These are phyloP conservation scores for Alternaria dauci DNA, from an alignment of 2,329 filamentous ascomycete genomes.

Conservation along the genomic window DNA sequence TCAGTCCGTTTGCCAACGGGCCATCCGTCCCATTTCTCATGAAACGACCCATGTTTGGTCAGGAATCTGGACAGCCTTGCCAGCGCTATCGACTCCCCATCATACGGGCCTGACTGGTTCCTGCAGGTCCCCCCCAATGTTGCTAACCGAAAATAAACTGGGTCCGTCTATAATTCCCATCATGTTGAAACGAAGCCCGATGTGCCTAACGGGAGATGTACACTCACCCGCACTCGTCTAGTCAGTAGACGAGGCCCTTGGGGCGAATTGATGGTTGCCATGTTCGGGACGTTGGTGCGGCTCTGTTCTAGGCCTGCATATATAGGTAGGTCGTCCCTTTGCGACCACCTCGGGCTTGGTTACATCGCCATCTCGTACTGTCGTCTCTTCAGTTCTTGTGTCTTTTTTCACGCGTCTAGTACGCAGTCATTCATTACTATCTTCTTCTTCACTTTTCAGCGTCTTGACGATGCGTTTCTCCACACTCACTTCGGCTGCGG, in stretches of 20 bases:
- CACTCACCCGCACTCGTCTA: conserved; percentile 19
- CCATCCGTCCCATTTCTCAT: conserved; percentile 39
- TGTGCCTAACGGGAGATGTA: conserved; percentile 23
- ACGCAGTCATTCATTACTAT: conserved; percentile 44
- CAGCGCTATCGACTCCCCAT: conserved; percentile 24
- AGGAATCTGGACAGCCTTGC: conserved; percentile 29
- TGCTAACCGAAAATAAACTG: conserved; percentile 28
- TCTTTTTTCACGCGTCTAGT: conserved; percentile 43
- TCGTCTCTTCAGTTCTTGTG: conserved; percentile 28
- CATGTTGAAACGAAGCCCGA: conserved; percentile 34
- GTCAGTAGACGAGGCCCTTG: conserved; percentile 13
- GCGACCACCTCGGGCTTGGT: conserved; percentile 14
- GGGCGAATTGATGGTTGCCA: conserved; percentile 24
- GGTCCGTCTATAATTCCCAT: conserved; percentile 15
- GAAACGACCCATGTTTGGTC: conserved; percentile 38
- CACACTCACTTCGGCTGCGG: conserved; percentile 44
- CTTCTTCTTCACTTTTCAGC: conserved; percentile 28
- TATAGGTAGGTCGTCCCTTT: conserved; percentile 32
- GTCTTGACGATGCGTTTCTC: conserved; percentile 49
- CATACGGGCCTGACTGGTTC: conserved; percentile 25
- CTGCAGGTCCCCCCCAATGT: conserved; percentile 29
- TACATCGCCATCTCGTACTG: conserved; percentile 27
- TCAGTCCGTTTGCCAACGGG: conserved; percentile 22
- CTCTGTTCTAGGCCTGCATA: conserved; percentile 22
- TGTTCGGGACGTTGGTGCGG: conserved; percentile 16